Base-by-base conservation (phyloP, 2,329 filamentous ascomycete species). In the Botryosphaeria dothidea region DNA sequence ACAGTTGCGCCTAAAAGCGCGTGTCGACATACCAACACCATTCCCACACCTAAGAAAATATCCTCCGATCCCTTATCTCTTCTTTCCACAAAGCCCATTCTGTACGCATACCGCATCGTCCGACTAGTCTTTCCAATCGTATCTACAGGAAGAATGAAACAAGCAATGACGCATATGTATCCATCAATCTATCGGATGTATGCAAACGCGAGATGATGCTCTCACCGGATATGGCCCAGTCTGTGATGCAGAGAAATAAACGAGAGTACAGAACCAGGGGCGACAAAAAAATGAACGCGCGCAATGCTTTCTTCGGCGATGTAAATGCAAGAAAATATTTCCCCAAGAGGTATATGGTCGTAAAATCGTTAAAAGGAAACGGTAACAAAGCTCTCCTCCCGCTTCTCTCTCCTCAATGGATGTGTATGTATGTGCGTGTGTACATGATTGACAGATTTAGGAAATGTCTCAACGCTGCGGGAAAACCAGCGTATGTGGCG, bases 341-440 rank as follows among this genome's bases (percentile, higher is more conserved):
- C 41, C 56, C 38, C 29, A 43, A 23, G 38, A 60, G 56, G 56
- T 60, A 60, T 60, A 60, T 60, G 56, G 41, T 60, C 56, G 27
- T 60, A 38, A 60, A 60, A 46, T 60, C 56, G 29, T 60, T 17
- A 60, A 4, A 45, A 17, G 11, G 45, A 45, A 23, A 46, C 7
- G 19, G 38, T 43, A 6, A 43, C 38, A 29, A 29, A 11, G 29
- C 49, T 11, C 19, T 11, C 29, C 4, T 21, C 17, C 17, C 17
- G 15, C 29, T 3, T 19, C 29, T 36, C 27, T 52, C 19, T 34
- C 29, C 17, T 52, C 49, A 27, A 19, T 23, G 23, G 46, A 34
- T 9, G 13, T 36, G 19, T 34, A 27, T 34, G 49, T 15, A 15
- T 46, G n/a, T 19, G 8, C 13, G 56, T 31, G 27, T 60, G 27